Conservation (phyloP, 2,329 filamentous ascomycete genomes). For the Neonectria ditissima region DNA sequence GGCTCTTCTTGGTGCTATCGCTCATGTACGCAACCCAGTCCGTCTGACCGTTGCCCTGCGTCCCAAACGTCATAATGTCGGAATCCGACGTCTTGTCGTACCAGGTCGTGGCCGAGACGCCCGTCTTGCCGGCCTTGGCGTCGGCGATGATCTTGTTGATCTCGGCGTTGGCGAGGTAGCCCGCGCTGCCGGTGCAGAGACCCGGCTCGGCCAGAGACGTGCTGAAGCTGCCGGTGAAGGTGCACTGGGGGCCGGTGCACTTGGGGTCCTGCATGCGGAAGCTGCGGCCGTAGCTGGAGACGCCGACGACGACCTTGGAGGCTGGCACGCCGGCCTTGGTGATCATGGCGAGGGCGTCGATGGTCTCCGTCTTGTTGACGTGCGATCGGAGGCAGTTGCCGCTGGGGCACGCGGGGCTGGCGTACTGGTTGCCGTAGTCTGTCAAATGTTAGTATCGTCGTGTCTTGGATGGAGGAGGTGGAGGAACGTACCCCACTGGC, state of each 20-base stretch:
- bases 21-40: constrained; percentile 49
- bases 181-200: constrained; percentile 39
- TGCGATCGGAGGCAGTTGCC: constrained; percentile 53
- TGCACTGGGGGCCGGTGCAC: constrained; percentile 42
- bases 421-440: constrained; percentile 45
- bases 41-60: constrained; percentile 35
- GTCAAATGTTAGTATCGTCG: not conserved
- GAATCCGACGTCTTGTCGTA: constrained; percentile 40
- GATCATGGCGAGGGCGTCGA: constrained; percentile 51
- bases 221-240: constrained; percentile 42
- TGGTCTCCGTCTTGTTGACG: constrained; percentile 55
- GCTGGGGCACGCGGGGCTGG: constrained; percentile 41
- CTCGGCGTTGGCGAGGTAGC: constrained; percentile 48
- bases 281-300: constrained; percentile 46
- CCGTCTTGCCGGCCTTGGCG: constrained; percentile 31
- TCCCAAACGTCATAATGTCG: constrained; percentile 41
- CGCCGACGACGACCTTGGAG: constrained; percentile 46
- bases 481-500: constrained; percentile 46
- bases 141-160: constrained; percentile 44
- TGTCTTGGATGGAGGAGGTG: not conserved
- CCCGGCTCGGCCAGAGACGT: constrained; percentile 41
- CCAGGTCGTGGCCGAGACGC: constrained; percentile 33
- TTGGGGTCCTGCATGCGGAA: constrained; percentile 44
- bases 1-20: constrained; percentile 39
- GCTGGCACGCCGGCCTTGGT: constrained; percentile 51